Percentiles rank a stretch among this genome's conserved stretches.
These are phyloP conservation scores for Exophiala alcalophila DNA, from an alignment of 2,329 filamentous ascomycete species.

Conservation along the genomic window DNA sequence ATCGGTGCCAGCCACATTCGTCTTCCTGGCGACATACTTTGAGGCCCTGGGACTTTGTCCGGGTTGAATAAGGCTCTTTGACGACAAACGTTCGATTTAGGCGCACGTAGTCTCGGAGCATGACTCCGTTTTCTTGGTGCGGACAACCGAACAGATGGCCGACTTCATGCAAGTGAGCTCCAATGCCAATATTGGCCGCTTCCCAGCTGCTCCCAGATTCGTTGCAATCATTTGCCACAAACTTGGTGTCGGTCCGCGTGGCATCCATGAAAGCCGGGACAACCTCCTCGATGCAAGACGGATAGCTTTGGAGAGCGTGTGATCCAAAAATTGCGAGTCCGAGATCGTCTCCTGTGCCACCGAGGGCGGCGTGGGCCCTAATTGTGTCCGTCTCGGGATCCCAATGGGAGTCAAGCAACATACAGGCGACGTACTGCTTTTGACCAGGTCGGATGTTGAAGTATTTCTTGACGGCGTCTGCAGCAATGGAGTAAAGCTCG, in stretches of 20 bases:
- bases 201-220: slow-evolving; percentile 93
- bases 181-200: slow-evolving; percentile 89
- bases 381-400: slow-evolving; percentile 68
- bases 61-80: slow-evolving; percentile 79
- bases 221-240: slow-evolving; percentile 79
- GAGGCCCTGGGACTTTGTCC: slow-evolving; percentile 76
- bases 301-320: slow-evolving; percentile 87
- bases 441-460: slow-evolving; percentile 74
- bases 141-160: slow-evolving; percentile 88
- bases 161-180: slow-evolving; percentile 85
- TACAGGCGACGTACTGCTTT: slow-evolving; percentile 80
- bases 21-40: slow-evolving; percentile 71
- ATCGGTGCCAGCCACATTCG: slow-evolving; percentile 86
- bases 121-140: slow-evolving; percentile 85
- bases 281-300: slow-evolving; percentile 82
- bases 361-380: slow-evolving; percentile 79
- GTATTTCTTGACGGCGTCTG: slow-evolving; percentile 72
- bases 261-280: slow-evolving; percentile 86
- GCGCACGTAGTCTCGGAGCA: slow-evolving; percentile 82
- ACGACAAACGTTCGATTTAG: slow-evolving; percentile 80
- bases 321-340: slow-evolving; percentile 89
- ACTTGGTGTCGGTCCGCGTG: slow-evolving; percentile 76
- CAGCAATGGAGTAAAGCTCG: slow-evolving; percentile 73
- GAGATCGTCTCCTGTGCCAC: slow-evolving; percentile 64
- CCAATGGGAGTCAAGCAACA: slow-evolving; percentile 88